Evolutionary conservation across 306 rosid species (phyloP).

Genomic region (Inga leiocalycina): DNA sequence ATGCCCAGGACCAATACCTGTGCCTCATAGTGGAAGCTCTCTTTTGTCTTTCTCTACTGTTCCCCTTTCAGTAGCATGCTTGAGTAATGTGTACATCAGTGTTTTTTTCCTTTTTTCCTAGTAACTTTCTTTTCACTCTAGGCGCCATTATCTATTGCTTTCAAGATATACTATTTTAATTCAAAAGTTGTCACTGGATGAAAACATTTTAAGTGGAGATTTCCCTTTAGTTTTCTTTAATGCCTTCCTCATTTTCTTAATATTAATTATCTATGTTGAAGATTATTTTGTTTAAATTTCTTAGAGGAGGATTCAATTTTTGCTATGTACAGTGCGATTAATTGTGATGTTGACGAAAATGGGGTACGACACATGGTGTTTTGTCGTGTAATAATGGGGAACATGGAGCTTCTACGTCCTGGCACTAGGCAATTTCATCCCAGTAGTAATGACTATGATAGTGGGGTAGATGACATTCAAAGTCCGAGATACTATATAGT

Average conservation of each 20-base stretch:
- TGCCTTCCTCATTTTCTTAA: neutral
- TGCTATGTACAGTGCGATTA: conserved; percentile 50
- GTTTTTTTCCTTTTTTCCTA: neutral
- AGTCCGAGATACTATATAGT: conserved; percentile 51
- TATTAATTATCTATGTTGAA: conserved; percentile 17
- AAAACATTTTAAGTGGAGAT: neutral
- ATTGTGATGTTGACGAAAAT: conserved; percentile 71
- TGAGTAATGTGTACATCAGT: neutral
- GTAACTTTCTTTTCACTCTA: neutral
- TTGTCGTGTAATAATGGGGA: conserved; percentile 76
- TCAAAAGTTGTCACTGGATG: neutral
- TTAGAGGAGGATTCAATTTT: conserved; percentile 38
- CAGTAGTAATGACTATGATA: conserved; percentile 61
- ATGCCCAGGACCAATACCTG: neutral
- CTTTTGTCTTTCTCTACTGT: conserved; percentile 3
- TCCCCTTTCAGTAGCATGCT: conserved; percentile 12
- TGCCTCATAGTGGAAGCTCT: conserved; percentile 9
- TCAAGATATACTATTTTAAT: neutral
- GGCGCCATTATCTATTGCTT: neutral
- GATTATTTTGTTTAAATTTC: conserved; percentile 18
- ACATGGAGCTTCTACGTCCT: conserved; percentile 52
- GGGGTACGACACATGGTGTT: conserved; percentile 55
- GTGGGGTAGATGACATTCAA: conserved; percentile 67
- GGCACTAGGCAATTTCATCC: conserved; percentile 65
- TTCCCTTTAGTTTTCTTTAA: conserved; percentile 12